These are phyloP conservation scores for Ceratocystis cubensis DNA, from an alignment of 2,329 filamentous ascomycete genomes.

Conservation along the genomic window DNA sequence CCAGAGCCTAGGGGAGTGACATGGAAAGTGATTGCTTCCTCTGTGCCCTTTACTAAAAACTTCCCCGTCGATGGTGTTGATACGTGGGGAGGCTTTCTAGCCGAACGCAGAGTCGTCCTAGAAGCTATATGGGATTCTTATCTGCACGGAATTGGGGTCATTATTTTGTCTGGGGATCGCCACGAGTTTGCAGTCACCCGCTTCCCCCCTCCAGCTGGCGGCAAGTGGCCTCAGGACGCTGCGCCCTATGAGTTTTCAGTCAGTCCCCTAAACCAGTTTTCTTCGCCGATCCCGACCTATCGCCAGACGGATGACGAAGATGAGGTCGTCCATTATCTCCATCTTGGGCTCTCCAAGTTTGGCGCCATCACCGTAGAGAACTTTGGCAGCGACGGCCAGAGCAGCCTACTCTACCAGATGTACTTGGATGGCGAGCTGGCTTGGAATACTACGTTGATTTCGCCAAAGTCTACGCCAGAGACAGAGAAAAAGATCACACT, in stretches of 20 bases:
- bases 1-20: slow-evolving; percentile 64
- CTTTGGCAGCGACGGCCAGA: slow-evolving; percentile 50
- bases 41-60: slow-evolving; percentile 93
- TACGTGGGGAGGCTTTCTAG: slow-evolving; percentile 86
- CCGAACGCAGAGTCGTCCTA: slow-evolving; percentile 65
- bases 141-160: slow-evolving; percentile 60
- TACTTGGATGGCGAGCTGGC: slow-evolving; percentile 69
- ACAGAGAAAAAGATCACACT: slow-evolving; percentile 13
- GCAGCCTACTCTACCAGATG: slow-evolving; percentile 64
- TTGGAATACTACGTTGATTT: slow-evolving; percentile 51
- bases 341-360: slow-evolving; percentile 80
- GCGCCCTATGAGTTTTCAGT: slow-evolving; percentile 84
- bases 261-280: slow-evolving; percentile 88
- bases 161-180: slow-evolving; percentile 81
- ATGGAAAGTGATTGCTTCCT: slow-evolving; percentile 89
- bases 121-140: slow-evolving; percentile 87
- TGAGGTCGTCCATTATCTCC: slow-evolving; percentile 72
- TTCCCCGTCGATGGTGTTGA: slow-evolving; percentile 82
- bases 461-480: slow-evolving; percentile 8
- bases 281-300: slow-evolving; percentile 74
- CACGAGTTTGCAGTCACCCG: slow-evolving; percentile 92
- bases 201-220: slow-evolving; percentile 49
- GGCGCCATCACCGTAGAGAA: slow-evolving; percentile 68
- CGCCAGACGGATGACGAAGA: slow-evolving; percentile 69
- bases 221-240: slow-evolving; percentile 49